These are phyloP conservation scores for Madurella mycetomatis DNA, from an alignment of 2,329 filamentous ascomycete genomes.

Conservation along the genomic window DNA sequence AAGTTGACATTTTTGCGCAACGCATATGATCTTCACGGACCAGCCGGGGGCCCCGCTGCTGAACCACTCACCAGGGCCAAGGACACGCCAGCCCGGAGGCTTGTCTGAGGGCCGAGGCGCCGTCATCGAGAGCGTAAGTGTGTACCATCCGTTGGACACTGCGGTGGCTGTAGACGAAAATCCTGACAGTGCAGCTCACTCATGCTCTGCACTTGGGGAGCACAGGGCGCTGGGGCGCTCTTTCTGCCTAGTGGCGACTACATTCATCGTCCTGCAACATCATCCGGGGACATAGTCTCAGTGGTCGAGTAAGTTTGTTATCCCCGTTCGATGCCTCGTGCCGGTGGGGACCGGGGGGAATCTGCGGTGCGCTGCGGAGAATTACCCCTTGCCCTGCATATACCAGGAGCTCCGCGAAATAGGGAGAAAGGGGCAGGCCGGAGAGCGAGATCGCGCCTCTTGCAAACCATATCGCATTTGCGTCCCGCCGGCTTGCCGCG, in stretches of 20 bases:
- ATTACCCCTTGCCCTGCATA: too few relatives aligned
- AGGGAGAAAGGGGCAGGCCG: not conserved
- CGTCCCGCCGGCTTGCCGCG: slow-evolving; percentile 1
- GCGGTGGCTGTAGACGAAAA: slow-evolving; percentile 5
- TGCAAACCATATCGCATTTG: slow-evolving; percentile 8
- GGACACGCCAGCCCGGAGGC: slow-evolving; percentile 39
- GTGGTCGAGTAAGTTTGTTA: slow-evolving; percentile 57
- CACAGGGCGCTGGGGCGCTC: slow-evolving; percentile 43
- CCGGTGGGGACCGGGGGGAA: slow-evolving; percentile 1
- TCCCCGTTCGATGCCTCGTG: not conserved
- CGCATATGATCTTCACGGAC: not conserved
- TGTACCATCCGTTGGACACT: not conserved
- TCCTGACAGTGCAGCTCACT: slow-evolving; percentile 31
- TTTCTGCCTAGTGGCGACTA: slow-evolving; percentile 33
- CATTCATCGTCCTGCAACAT: slow-evolving; percentile 41
- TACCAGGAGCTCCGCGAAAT: too few relatives aligned
- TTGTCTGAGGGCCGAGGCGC: slow-evolving; percentile 45
- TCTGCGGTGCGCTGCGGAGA: not conserved
- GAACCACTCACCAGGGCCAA: slow-evolving; percentile 24
- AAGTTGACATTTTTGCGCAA: slow-evolving; percentile 24
- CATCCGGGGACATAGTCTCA: slow-evolving; percentile 32
- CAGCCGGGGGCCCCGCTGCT: not conserved
- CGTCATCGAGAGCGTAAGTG: slow-evolving; percentile 42
- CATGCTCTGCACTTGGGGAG: slow-evolving; percentile 44
- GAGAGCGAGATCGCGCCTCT: not conserved